Evolutionary conservation across 768 basidiomycete species (phyloP), one percentile per base, ranked within the genome.

Genomic region (Pholiota conissans): DNA sequence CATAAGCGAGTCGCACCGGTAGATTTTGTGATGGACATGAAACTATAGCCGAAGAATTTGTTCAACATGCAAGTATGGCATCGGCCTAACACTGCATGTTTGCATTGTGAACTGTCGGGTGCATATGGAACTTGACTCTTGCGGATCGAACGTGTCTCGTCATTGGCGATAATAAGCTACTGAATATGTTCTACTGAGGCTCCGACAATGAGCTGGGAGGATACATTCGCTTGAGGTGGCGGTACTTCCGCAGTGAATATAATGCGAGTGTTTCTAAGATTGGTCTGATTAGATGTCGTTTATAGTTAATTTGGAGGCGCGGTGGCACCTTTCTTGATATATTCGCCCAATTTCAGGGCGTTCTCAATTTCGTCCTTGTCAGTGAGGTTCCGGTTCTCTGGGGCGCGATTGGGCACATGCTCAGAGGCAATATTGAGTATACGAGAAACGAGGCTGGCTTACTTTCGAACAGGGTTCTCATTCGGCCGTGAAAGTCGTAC

Each of bases 241-340:
- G 84, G 64, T 93, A 94, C 72, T 94, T 94, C 61, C 88, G 81
- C 42, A 94, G 72, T 1, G 89, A 86, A 65, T 94, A 93, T 20
- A 94, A 71, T 0, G 91, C 91, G 42, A 93, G 76, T 0, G 91
- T 93, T 74, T 93, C 91, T 92, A 22, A 42, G 26, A 54, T 20
- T 11, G 22, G 16, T 20, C 9, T 14, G 27, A 22, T 49, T 9
- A 56, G 24, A 28, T 22, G 28, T 29, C 34, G 10, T 29, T 29
- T 14, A 42, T 32, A n/a, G n/a, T n/a, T 7, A 29, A 28, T 47
- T 45, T 26, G 27, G 27, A 11, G 29, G 24, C 40, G 42, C 20
- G 40, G 29, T 66, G 82, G 60, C 64, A 89, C 92, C 92, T 65
- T 90, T 89, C 74, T 87, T 91, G 71, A 94, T 93, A 63, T 91